A percentile compares a stretch with the other conserved stretches of the same genome.
Conservation (phyloP, 768 basidiomycete genomes). For the Dioszegia hungarica region DNA sequence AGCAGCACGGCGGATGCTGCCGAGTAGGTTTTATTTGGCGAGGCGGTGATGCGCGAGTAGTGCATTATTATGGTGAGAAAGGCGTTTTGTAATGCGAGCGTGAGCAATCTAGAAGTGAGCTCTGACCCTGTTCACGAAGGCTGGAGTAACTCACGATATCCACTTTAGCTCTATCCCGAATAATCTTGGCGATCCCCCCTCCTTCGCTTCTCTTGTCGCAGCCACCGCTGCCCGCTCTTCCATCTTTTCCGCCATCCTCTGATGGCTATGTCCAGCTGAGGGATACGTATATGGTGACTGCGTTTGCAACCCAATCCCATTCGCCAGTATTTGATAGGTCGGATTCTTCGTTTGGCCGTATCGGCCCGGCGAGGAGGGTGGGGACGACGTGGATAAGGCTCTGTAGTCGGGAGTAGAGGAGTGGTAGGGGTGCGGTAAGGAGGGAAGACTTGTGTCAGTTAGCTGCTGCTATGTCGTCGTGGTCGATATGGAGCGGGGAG, state of each 20-base stretch:
- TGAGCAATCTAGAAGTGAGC: conserved; percentile 45
- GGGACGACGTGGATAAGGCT: conserved; percentile 28
- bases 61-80: conserved; percentile 90
- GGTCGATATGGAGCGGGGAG: not conserved
- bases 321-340: conserved; percentile 24
- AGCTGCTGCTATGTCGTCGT: conserved; percentile 8
- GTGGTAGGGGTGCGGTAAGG: conserved; percentile 33
- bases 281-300: conserved; percentile 6
- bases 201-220: conserved; percentile 6
- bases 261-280: not conserved
- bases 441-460: conserved; percentile 36
- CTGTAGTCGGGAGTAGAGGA: conserved; percentile 12
- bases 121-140: too few species aligned
- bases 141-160: conserved; percentile 50
- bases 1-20: conserved; percentile 91
- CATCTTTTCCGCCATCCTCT: conserved; percentile 18
- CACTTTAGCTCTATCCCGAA: conserved; percentile 48
- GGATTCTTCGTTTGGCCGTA: conserved; percentile 10
- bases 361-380: conserved; percentile 28
- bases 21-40: conserved; percentile 73
- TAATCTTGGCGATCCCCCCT: conserved; percentile 21
- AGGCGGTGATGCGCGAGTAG: conserved; percentile 79
- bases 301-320: not conserved
- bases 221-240: not conserved
- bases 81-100: conserved; percentile 84